A percentile compares a stretch with the other conserved stretches of the same genome.
These are phyloP conservation scores for Odontarrhena argentea DNA, from an alignment of 345 rosid species.

Conservation along the genomic window DNA sequence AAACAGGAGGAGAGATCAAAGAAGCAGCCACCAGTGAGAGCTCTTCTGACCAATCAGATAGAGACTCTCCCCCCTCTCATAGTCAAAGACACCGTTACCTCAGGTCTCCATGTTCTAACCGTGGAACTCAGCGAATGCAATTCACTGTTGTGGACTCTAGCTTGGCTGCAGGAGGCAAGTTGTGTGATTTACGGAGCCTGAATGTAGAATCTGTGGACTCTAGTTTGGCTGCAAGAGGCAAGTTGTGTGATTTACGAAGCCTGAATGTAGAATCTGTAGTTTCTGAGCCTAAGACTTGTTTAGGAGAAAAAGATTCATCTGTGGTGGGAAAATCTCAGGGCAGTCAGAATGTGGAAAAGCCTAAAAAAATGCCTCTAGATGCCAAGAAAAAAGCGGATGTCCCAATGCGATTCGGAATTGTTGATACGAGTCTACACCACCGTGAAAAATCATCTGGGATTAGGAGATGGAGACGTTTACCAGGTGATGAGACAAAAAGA, in stretches of 20 bases:
- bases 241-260: constrained; percentile 50
- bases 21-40: constrained; percentile 40
- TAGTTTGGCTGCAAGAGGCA: constrained; percentile 51
- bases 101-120: constrained; percentile 56
- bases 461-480: constrained; percentile 51
- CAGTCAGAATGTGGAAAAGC: constrained; percentile 34
- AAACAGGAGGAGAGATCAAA: constrained; percentile 45
- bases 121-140: constrained; percentile 44
- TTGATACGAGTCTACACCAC: constrained; percentile 59
- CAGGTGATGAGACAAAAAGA: constrained; percentile 30
- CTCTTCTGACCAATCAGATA: constrained; percentile 51
- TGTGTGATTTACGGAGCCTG: constrained; percentile 48
- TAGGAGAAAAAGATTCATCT: constrained; percentile 34
- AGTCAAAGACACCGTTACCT: constrained; percentile 51
- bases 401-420: constrained; percentile 48
- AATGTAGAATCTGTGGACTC: constrained; percentile 51
- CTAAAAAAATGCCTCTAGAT: constrained; percentile 32
- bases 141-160: constrained; percentile 70
- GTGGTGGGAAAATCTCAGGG: constrained; percentile 32
- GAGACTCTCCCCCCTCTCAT: constrained; percentile 37
- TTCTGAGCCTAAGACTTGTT: constrained; percentile 38
- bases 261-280: constrained; percentile 40
- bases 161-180: constrained; percentile 47
- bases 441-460: constrained; percentile 43
- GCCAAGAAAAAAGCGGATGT: constrained; percentile 41